Evolutionary conservation across 257 asterid genomes (phyloP), one percentile per base, ranked within the genome.

Genomic region (Ilex asprella): DNA sequence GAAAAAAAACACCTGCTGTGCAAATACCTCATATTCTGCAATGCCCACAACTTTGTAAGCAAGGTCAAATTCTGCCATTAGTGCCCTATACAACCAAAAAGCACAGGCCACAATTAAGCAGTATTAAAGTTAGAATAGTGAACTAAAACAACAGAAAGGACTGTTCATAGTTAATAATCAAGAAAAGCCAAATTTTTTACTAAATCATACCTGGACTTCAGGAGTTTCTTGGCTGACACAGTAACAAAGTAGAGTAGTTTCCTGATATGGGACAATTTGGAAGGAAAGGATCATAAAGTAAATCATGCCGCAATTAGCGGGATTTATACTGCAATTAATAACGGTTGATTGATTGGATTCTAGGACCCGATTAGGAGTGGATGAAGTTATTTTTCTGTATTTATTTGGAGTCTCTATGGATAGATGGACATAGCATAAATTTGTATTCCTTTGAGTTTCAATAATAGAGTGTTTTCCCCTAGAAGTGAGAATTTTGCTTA

Each of bases 1-100:
- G 41, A 8, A 35, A 3, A 55, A 51, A 16, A 59, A 21, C 62
- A 15, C 59, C 65, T 16, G 30, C 5, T 11, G 54, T 11, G 54
- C 54, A 67, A 60, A 39, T 78, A 93, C 97, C 97, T 89, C 97
- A 70, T 80, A 85, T 68, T 93, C 99, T 44, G 87, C 82, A 76
- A 59, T 78, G 89, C 67, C 82, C 75, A 89, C 75, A 46, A 82
- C 76, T 82, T 81, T 89, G 69, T 85, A 93, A 57, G 95, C 93
- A 71, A 93, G 83, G 77, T 87, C 80, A 82, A 89, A 89, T 79
- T 89, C 92, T 32, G 81, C 61, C 78, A 85, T 43, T 58, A 93
- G 62, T 58, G 86, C 88, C 70, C 83, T 86, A 96, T 93, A 70
- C 44, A 32, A 39, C 68, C 67, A 60, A 63, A 46, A 60, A 49